Base-by-base conservation (phyloP, 495 filamentous ascomycete species). In the Neurospora sp. region DNA sequence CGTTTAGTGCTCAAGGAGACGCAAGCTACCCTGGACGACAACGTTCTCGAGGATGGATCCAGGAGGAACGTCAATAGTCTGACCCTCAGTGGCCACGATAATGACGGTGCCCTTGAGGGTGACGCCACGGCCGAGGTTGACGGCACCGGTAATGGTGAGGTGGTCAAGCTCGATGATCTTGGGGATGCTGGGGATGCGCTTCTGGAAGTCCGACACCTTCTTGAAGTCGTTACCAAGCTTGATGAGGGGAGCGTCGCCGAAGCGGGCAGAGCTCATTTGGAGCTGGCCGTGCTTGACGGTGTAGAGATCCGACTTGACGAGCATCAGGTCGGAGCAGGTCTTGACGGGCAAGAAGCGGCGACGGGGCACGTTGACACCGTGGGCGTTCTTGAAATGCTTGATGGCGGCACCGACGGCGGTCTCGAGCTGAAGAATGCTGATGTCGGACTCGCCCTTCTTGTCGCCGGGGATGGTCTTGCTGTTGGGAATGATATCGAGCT, bases 401-500 rank as follows among this genome's bases (percentile, higher is more conserved):
- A 99, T 98, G 76, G 96, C 96, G 75, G 96, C 96, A 83, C 96
- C 96, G 76, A 99, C 96, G 40, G 96, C 96, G 53, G 96, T 99
- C 88, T 99, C 96, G 76, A 99, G 90, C 87, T 99, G 96, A 76
- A 98, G 89, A 82, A 99, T 97, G 74, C 92, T 94, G 80, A 98
- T 87, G 81, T 99, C 96, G 68, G 96, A 94, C 85, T 99, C 96
- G 80, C 96, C 96, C 91, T 98, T 98, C 91, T 98, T 98, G 84
- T 98, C 96, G 71, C 94, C 96, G 76, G 96, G 90, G 78, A 99
- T 97, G 74, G 93, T 93, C 89, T 99, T 99, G 83, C 91, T 93
- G 86, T 99, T 99, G 81, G 96, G 93, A 79, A 99, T 99, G 83
- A 99, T 99, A 86, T 99, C 96, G 91, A 99, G 96, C 87, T 94